phyloP scores from a whole-genome alignment of 768 basidiomycete species.

The Auriscalpium vulgare region DNA sequence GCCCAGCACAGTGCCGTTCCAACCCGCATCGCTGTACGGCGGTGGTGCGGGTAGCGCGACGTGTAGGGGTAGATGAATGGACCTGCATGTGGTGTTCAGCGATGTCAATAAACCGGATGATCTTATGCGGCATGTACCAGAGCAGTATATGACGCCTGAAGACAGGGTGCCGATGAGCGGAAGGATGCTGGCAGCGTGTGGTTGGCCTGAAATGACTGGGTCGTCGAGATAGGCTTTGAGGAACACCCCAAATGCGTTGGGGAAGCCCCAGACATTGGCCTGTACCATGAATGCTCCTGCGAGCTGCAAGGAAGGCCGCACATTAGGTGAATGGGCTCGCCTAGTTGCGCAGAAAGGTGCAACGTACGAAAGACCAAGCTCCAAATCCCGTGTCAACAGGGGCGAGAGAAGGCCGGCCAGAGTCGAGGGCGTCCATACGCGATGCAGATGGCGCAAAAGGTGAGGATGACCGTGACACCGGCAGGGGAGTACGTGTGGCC shows the following conservation, averaged over 20 bases:
- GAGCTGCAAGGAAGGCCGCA: neutral
- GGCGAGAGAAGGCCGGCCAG: neutral
- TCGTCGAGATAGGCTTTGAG: conserved; percentile 23
- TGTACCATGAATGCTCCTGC: neutral
- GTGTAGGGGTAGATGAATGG: conserved; percentile 16
- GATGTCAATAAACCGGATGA: neutral
- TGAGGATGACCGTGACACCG: no score
- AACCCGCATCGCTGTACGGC: conserved; percentile 18
- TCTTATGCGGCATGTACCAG: conserved; percentile 9
- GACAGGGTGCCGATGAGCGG: conserved; percentile 24
- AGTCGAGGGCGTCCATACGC: no score
- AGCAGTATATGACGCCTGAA: conserved; percentile 25
- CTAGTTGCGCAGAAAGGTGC: neutral
- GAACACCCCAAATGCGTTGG: conserved; percentile 23
- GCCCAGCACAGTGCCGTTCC: conserved; percentile 17
- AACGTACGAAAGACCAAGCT: neutral
- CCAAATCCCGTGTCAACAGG: neutral
- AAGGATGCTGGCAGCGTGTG: conserved; percentile 18
- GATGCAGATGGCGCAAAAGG: no score
- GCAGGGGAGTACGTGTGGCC: no score
- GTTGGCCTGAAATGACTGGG: conserved; percentile 15
- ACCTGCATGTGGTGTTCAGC: neutral
- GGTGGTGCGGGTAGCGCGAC: conserved; percentile 18
- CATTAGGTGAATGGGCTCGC: neutral
- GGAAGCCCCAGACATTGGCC: conserved; percentile 23